These are phyloP conservation scores for Vanderwaltozyma polyspora DNA, from an alignment of 805 yeast species.

Conservation along the genomic window DNA sequence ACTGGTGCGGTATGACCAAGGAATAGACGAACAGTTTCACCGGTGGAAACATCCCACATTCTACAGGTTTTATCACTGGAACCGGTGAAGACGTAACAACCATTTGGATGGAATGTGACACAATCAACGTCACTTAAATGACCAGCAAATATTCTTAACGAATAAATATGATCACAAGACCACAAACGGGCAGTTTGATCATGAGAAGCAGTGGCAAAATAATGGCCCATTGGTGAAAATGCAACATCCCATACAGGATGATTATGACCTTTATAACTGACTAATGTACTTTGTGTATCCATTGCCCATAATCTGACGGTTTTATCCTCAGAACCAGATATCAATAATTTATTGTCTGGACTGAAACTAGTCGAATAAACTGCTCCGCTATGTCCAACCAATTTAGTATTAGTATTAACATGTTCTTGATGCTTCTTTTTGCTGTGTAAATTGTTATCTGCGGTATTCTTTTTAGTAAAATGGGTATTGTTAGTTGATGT, in stretches of 20 bases:
- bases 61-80: constrained; percentile 90
- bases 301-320: constrained; percentile 89
- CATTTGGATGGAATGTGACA: constrained; percentile 92
- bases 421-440: constrained; percentile 30
- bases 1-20: constrained; percentile 89
- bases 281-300: constrained; percentile 81
- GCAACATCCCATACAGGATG: constrained; percentile 97
- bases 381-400: constrained; percentile 90
- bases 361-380: constrained; percentile 84
- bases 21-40: constrained; percentile 82
- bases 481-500: constrained; percentile 3
- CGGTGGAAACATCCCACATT: constrained; percentile 94
- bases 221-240: constrained; percentile 91
- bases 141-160: constrained; percentile 92
- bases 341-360: constrained; percentile 74
- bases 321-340: constrained; percentile 83
- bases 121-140: constrained; percentile 94
- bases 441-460: constrained; percentile 11
- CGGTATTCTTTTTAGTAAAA: constrained; percentile 15
- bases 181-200: constrained; percentile 96
- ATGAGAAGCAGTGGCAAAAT: constrained; percentile 95
- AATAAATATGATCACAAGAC: constrained; percentile 97
- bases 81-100: constrained; percentile 89
- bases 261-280: constrained; percentile 90
- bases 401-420: constrained; percentile 15